Evolutionary conservation across 2,329 filamentous ascomycete species (phyloP).

Genomic region (Cladosporium sp.): DNA sequence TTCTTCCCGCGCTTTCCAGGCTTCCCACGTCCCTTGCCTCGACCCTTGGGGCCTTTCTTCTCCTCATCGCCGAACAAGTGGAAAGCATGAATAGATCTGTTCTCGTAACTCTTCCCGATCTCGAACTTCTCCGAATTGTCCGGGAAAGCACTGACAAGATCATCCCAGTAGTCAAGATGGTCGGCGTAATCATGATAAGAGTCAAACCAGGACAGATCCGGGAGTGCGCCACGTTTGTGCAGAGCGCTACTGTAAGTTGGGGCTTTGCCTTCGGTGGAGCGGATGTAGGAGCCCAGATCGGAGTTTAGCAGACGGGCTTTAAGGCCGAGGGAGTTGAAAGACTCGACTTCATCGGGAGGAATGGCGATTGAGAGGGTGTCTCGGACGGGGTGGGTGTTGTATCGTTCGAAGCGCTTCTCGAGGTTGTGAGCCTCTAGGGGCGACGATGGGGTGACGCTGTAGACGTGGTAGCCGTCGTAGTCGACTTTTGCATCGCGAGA

Average conservation of each 20-base stretch:
- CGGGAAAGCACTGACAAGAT: slow-evolving; percentile 49
- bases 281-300: slow-evolving; percentile 47
- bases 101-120: slow-evolving; percentile 50
- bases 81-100: slow-evolving; percentile 48
- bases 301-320: slow-evolving; percentile 42
- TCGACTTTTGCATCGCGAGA: slow-evolving; percentile 26
- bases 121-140: slow-evolving; percentile 52
- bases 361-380: slow-evolving; percentile 27
- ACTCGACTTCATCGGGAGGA: slow-evolving; percentile 6
- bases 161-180: slow-evolving; percentile 51
- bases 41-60: not conserved
- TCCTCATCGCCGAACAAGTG: slow-evolving; percentile 54
- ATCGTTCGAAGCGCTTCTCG: slow-evolving; percentile 37
- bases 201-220: slow-evolving; percentile 52
- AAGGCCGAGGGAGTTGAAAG: slow-evolving; percentile 38
- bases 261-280: not conserved
- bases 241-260: slow-evolving; percentile 18
- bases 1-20: not conserved
- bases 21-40: not conserved
- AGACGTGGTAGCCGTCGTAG: slow-evolving; percentile 46
- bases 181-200: slow-evolving; percentile 56
- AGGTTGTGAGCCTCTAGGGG: slow-evolving; percentile 1
- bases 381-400: slow-evolving; percentile 37
- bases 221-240: slow-evolving; percentile 20
- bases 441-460: slow-evolving; percentile 23